phyloP scores from a whole-genome alignment of 2,329 filamentous ascomycete genomes.

The Aspergillus sergii region DNA sequence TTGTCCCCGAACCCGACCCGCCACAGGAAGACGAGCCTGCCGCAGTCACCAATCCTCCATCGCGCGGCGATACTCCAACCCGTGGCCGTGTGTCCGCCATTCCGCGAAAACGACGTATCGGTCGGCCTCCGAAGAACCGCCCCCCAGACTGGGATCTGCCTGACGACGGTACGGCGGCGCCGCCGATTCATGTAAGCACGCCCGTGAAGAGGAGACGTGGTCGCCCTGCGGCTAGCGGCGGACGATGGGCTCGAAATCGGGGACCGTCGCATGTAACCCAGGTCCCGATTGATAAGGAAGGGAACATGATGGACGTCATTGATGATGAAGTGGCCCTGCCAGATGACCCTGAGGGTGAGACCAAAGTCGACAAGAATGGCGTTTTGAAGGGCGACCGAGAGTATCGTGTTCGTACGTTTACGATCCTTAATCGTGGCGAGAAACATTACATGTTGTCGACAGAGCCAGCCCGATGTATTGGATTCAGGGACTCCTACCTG shows the following conservation, averaged over 20 bases:
- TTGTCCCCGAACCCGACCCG: conserved; percentile 32
- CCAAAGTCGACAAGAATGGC: conserved; percentile 89
- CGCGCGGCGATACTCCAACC: conserved; percentile 54
- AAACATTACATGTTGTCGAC: conserved; percentile 98
- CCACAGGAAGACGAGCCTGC: conserved; percentile 49
- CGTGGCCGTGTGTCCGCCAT: conserved; percentile 60
- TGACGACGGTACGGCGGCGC: conserved; percentile 52
- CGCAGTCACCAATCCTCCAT: conserved; percentile 48
- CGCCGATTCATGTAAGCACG: conserved; percentile 48
- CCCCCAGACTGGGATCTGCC: conserved; percentile 74
- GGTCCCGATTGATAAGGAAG: conserved; percentile 89
- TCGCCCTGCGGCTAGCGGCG: conserved; percentile 56
- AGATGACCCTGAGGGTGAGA: conserved; percentile 83
- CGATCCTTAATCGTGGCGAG: conserved; percentile 78
- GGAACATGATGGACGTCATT: conserved; percentile 85
- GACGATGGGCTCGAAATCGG: conserved; percentile 73
- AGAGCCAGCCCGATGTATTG: conserved; percentile 92
- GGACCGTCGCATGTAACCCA: conserved; percentile 76
- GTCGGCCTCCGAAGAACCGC: conserved; percentile 81
- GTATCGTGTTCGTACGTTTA: conserved; percentile 95
- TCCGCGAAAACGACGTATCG: conserved; percentile 72
- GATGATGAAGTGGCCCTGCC: conserved; percentile 90
- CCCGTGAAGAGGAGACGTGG: conserved; percentile 63
- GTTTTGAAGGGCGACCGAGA: conserved; percentile 81
- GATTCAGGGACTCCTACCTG: conserved; percentile 95